Evolutionary conservation across 108 stramenopile genomes (phyloP).

Genomic region (Cyclostephanos invisitatus): DNA sequence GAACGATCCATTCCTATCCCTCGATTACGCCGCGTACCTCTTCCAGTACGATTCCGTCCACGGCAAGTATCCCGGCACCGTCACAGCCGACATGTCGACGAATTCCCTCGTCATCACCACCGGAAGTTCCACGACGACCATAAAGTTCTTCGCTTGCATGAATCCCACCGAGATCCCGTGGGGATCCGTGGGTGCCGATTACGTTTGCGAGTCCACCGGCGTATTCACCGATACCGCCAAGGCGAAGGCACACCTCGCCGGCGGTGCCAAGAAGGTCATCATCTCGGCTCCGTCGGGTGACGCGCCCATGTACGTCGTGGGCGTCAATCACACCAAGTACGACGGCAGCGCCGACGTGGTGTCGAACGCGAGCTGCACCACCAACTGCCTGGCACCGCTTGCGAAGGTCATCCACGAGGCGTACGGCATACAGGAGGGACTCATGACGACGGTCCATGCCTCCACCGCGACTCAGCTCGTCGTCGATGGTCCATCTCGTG

Average conservation of each 20-base stretch:
- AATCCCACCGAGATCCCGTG: slow-evolving; percentile 91
- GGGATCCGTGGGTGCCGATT: slow-evolving; percentile 87
- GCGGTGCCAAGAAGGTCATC: slow-evolving; percentile 96
- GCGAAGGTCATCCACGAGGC: slow-evolving; percentile 97
- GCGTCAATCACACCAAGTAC: slow-evolving; percentile 93
- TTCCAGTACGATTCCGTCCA: slow-evolving; percentile 98
- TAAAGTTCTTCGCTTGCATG: slow-evolving; percentile 88
- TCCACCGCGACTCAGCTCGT: slow-evolving; percentile 96
- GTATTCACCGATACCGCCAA: slow-evolving; percentile 92
- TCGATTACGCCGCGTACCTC: slow-evolving; percentile 92
- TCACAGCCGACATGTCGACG: slow-evolving; percentile 79
- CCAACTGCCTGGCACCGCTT: slow-evolving; percentile 98
- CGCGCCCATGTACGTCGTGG: slow-evolving; percentile 99
- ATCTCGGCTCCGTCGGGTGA: slow-evolving; percentile 95
- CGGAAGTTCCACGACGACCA: slow-evolving; percentile 59
- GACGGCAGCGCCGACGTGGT: slow-evolving; percentile 78
- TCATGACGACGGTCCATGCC: slow-evolving; percentile 99
- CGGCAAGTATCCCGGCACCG: slow-evolving; percentile 84
- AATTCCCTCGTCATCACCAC: slow-evolving; percentile 82
- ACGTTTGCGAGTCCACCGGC: slow-evolving; percentile 97
- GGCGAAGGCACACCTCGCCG: slow-evolving; percentile 85
- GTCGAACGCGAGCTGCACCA: slow-evolving; percentile 99
- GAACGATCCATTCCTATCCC: slow-evolving; percentile 90
- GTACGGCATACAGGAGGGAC: slow-evolving; percentile 95
- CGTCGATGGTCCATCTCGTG: slow-evolving; percentile 93